Evolutionary conservation across 345 rosid species (phyloP).

Genomic region (Camelina hispida): DNA sequence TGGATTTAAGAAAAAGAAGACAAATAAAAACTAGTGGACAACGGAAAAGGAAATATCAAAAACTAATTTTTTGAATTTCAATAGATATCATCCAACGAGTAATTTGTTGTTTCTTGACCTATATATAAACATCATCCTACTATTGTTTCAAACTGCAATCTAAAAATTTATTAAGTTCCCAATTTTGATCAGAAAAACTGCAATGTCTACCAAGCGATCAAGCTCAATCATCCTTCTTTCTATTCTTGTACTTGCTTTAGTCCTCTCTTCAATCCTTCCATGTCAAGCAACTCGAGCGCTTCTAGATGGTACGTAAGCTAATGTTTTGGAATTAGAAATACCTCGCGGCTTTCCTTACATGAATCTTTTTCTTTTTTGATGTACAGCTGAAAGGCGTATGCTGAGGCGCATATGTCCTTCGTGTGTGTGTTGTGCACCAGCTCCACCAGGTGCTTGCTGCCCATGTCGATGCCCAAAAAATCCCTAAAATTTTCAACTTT

Average conservation of each 20-base stretch:
- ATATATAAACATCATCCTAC: background rate
- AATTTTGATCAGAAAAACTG: background rate
- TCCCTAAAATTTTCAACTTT: background rate
- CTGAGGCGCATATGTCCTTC: background rate
- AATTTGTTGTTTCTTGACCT: background rate
- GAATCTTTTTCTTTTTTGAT: background rate
- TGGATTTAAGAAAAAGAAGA: background rate
- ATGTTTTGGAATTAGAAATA: background rate
- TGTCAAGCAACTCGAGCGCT: slow-evolving; percentile 10
- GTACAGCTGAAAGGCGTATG: background rate
- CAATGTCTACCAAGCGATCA: slow-evolving; percentile 22
- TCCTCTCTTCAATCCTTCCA: slow-evolving; percentile 15
- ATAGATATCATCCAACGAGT: background rate
- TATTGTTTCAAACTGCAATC: background rate
- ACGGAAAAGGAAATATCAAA: background rate
- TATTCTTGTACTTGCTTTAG: slow-evolving; percentile 27
- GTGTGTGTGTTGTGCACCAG: slow-evolving; percentile 23
- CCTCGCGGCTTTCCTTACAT: background rate
- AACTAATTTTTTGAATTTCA: background rate
- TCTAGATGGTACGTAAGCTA: slow-evolving; percentile 11
- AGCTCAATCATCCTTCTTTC: slow-evolving; percentile 27
- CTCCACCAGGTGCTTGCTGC: slow-evolving; percentile 20
- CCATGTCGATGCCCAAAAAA: slow-evolving; percentile 21
- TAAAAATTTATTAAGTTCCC: background rate
- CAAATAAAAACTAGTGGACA: slow-evolving; percentile 10